A percentile compares a stretch with the other conserved stretches of the same genome.
These are phyloP conservation scores for Lactarius sp. DNA, from an alignment of 768 basidiomycete species.

Conservation along the genomic window DNA sequence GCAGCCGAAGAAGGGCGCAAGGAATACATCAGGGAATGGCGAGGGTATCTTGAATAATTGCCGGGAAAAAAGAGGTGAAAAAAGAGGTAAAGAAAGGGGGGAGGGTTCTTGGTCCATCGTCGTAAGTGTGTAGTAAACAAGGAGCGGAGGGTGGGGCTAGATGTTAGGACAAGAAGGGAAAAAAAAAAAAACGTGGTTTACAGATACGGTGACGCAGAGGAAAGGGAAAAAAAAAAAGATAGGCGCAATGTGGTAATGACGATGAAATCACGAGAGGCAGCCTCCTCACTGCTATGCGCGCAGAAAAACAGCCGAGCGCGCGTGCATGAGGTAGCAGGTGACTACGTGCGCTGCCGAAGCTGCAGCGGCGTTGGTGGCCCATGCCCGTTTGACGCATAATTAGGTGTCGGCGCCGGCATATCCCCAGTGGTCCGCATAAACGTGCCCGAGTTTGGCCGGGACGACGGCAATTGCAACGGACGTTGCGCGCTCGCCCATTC, in stretches of 20 bases:
- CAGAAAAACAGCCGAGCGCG: background rate
- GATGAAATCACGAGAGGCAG: background rate
- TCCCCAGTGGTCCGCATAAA: constrained; percentile 23
- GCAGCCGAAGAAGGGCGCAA: constrained; percentile 16
- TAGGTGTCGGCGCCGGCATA: constrained; percentile 12
- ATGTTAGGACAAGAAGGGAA: constrained; percentile 20
- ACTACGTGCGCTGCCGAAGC: constrained; percentile 25
- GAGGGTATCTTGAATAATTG: constrained; percentile 27
- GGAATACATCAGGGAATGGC: constrained; percentile 23
- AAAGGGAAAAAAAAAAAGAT: constrained; percentile 12
- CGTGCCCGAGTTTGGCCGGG: constrained; percentile 21
- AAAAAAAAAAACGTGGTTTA: constrained; percentile 15
- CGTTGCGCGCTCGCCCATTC: constrained; percentile 25
- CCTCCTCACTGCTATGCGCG: background rate
- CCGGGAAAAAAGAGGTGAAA: constrained; percentile 2
- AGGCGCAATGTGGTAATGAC: constrained; percentile 9
- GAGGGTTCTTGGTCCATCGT: constrained; percentile 18
- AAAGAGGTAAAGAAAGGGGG: background rate
- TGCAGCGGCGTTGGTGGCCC: constrained; percentile 21
- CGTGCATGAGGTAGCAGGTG: background rate
- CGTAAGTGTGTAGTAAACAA: constrained; percentile 15
- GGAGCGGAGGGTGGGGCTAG: constrained; percentile 14
- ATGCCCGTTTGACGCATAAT: constrained; percentile 14
- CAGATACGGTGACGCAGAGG: constrained; percentile 21
- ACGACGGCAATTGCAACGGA: constrained; percentile 7